These are phyloP conservation scores for Aegilops longissima DNA, from an alignment of 176 grass and related monocot species.

Conservation along the genomic window DNA sequence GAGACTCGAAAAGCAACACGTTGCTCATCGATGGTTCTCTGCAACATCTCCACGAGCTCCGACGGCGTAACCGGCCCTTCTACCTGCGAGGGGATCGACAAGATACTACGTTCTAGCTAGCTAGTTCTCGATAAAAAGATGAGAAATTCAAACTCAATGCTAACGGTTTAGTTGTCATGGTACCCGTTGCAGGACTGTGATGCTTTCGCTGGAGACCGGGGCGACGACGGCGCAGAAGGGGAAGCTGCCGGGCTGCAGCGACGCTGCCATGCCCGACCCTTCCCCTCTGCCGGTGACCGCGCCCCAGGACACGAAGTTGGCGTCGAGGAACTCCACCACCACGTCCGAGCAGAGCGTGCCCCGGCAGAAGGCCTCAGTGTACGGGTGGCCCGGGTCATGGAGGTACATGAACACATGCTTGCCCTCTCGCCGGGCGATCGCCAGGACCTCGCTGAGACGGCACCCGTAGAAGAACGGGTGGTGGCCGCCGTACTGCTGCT, in stretches of 20 bases:
- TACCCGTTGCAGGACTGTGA: constrained; percentile 55
- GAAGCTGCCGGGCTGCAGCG: constrained; percentile 52
- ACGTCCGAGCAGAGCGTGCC: constrained; percentile 63
- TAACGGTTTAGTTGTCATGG: no score
- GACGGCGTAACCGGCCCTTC: constrained; percentile 65
- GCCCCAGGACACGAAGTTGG: constrained; percentile 68
- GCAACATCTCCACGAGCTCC: constrained; percentile 66
- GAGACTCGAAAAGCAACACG: constrained; percentile 28
- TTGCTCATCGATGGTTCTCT: constrained; percentile 68
- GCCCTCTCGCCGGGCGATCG: constrained; percentile 46
- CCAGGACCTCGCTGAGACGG: constrained; percentile 51
- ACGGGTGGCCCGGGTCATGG: constrained; percentile 47
- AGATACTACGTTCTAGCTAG: background rate
- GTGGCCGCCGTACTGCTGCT: constrained; percentile 49
- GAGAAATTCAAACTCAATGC: background rate
- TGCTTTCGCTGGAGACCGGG: constrained; percentile 44
- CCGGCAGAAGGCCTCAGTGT: constrained; percentile 55
- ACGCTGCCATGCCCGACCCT: constrained; percentile 37
- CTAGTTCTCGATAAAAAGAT: background rate
- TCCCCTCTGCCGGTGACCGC: constrained; percentile 44
- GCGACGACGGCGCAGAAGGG: constrained; percentile 72
- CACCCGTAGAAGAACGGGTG: constrained; percentile 85
- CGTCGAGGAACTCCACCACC: constrained; percentile 71
- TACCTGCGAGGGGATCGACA: constrained; percentile 27
- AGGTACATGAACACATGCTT: constrained; percentile 69